Conservation (phyloP, 139 green algal genomes). For the Parachlorella kessleri region DNA sequence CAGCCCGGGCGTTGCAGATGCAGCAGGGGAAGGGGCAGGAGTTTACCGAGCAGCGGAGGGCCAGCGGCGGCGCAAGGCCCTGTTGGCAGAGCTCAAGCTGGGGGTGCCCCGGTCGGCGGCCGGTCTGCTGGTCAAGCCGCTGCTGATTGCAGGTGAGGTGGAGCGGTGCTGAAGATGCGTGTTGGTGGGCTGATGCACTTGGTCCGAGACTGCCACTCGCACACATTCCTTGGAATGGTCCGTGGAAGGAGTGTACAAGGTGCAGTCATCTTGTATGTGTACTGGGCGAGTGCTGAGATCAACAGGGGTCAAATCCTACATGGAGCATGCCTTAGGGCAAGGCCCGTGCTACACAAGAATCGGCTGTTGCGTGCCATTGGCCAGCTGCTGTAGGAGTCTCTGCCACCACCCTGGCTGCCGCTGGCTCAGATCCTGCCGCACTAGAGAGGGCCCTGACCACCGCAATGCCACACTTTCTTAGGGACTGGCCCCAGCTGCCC, state of each 20-base stretch:
- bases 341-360: too few relatives aligned
- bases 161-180: neutral
- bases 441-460: slow-evolving; percentile 1
- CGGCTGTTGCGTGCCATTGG: too few relatives aligned
- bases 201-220: too few relatives aligned
- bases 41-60: slow-evolving; percentile 38
- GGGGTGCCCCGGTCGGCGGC: slow-evolving; percentile 44
- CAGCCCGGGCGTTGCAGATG: neutral
- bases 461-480: slow-evolving; percentile 17
- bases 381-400: too few relatives aligned
- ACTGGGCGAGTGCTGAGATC: too few relatives aligned
- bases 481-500: slow-evolving; percentile 32
- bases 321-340: too few relatives aligned
- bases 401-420: neutral
- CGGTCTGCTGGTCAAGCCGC: slow-evolving; percentile 34
- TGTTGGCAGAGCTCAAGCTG: slow-evolving; percentile 53
- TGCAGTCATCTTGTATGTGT: too few relatives aligned
- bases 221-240: too few relatives aligned
- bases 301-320: too few relatives aligned
- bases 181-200: too few relatives aligned
- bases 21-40: neutral
- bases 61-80: slow-evolving; percentile 36
- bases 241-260: too few relatives aligned
- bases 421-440: neutral
- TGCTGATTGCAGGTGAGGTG: slow-evolving; percentile 37